Evolutionary conservation across 139 green algal species (phyloP), one percentile per base, ranked within the genome.

Genomic region (Chlamydomonas sp.): DNA sequence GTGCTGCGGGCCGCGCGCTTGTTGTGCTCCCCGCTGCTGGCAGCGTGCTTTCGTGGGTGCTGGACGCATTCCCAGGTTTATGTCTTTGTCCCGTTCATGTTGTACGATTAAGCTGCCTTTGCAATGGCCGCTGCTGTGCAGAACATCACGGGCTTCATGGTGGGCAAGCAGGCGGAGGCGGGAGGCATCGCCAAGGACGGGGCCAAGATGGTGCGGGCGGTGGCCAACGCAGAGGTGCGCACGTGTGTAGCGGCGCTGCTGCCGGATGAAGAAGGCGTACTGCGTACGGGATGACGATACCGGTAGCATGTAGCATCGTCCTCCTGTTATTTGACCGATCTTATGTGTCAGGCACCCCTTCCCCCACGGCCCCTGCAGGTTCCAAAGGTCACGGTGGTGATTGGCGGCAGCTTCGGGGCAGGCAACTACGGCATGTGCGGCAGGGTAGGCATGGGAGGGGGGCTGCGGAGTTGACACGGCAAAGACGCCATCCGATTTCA

Each of bases 351-450:
- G 31, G 68, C 15, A 74, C 15, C 68, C 77, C 18, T 82, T 49
- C 31, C 31, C 31, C 31, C 31, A 49, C 31, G 31, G 31, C 31
- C 6, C 67, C 7, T 77, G n/a, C 92, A 96, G 93, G 97, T 99
- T 63, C 97, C 97, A 10, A 99, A 98, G 90, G 81, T 99, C 6
- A 98, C 96, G 31, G 87, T 99, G 58, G 90, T 99, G 9, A 90
- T 98, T 10, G 97, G 97, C 62, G 97, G 96, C 76, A 96, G 89
- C 83, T 99, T 96, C 85, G 97, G 97, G 4, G 97, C 97, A n/a
- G 97, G 97, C 74, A 98, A 99, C 93, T 99, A 99, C 91, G 97
- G 97, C 87, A 99, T 99, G 97, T 98, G 96, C 89, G 97, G 97
- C 73, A 74, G 83, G 83, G 83, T 87, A 15, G 59, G 83, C 31